These are phyloP conservation scores for Corylus heterophylla DNA, from an alignment of 306 rosid species.

Conservation along the genomic window DNA sequence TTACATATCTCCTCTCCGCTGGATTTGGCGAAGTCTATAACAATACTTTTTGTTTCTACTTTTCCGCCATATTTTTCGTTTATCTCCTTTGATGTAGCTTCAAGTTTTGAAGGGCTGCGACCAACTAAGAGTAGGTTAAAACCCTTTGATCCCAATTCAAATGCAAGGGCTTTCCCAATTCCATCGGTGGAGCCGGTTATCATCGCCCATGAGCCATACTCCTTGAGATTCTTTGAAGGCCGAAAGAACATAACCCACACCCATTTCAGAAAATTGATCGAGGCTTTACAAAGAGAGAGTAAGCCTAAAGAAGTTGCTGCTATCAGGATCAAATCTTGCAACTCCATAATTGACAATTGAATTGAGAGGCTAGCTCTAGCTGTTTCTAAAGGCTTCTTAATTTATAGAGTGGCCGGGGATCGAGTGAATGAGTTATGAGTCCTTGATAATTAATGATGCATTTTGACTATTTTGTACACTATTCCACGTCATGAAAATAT, in stretches of 20 bases:
- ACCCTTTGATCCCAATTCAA: conserved; percentile 58
- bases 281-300: conserved; percentile 35
- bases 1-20: no score
- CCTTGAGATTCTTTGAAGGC: conserved; percentile 56
- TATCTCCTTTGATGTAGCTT: conserved; percentile 47
- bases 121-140: conserved; percentile 65
- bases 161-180: conserved; percentile 74
- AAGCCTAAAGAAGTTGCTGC: conserved; percentile 25
- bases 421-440: no score
- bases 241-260: conserved; percentile 49
- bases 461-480: no score
- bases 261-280: conserved; percentile 40
- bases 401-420: no score
- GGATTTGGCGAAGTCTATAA: conserved; percentile 39
- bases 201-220: conserved; percentile 81
- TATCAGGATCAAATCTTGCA: no score
- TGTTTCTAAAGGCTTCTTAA: no score
- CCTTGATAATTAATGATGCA: no score
- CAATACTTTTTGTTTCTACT: conserved; percentile 14
- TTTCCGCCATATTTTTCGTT: neutral
- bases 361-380: no score
- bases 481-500: no score
- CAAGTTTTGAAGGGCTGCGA: conserved; percentile 50
- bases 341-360: no score
- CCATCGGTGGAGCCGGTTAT: conserved; percentile 86